Percentiles rank a stretch among this genome's conserved stretches.
phyloP scores from a whole-genome alignment of 306 rosid species.

The Cucumis cinereus region DNA sequence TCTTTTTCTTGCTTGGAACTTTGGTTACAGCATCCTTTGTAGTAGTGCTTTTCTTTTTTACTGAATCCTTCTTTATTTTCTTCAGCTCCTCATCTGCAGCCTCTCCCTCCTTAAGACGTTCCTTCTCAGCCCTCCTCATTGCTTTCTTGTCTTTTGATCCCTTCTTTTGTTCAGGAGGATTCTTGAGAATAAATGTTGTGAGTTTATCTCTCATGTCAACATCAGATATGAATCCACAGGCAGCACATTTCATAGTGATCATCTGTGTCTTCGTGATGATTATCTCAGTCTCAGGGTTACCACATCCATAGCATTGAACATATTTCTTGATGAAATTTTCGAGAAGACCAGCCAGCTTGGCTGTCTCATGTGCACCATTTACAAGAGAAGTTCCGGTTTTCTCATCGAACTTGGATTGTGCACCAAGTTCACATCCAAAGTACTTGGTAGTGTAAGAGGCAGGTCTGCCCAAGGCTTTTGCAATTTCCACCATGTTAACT shows the following conservation, averaged over 20 bases:
- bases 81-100: slow-evolving; percentile 60
- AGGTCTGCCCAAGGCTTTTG: slow-evolving; percentile 78
- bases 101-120: slow-evolving; percentile 67
- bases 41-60: slow-evolving; percentile 45
- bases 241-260: slow-evolving; percentile 68
- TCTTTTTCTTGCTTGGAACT: slow-evolving; percentile 37
- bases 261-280: slow-evolving; percentile 60
- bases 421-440: slow-evolving; percentile 83
- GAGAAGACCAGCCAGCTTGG: slow-evolving; percentile 67
- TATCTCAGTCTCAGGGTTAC: slow-evolving; percentile 74
- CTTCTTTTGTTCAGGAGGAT: slow-evolving; percentile 67
- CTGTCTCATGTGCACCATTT: slow-evolving; percentile 71
- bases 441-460: slow-evolving; percentile 64
- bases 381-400: slow-evolving; percentile 61
- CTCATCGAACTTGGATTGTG: slow-evolving; percentile 75
- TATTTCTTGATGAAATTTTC: slow-evolving; percentile 76
- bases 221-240: slow-evolving; percentile 69
- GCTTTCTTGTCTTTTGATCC: slow-evolving; percentile 67
- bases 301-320: slow-evolving; percentile 72
- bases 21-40: slow-evolving; percentile 28
- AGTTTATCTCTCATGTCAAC: slow-evolving; percentile 83
- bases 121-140: slow-evolving; percentile 79
- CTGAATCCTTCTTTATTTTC: slow-evolving; percentile 44
- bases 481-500: slow-evolving; percentile 78
- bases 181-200: slow-evolving; percentile 62